These are phyloP conservation scores for Annulohypoxylon moriforme DNA, from an alignment of 495 filamentous ascomycete genomes.

Conservation along the genomic window DNA sequence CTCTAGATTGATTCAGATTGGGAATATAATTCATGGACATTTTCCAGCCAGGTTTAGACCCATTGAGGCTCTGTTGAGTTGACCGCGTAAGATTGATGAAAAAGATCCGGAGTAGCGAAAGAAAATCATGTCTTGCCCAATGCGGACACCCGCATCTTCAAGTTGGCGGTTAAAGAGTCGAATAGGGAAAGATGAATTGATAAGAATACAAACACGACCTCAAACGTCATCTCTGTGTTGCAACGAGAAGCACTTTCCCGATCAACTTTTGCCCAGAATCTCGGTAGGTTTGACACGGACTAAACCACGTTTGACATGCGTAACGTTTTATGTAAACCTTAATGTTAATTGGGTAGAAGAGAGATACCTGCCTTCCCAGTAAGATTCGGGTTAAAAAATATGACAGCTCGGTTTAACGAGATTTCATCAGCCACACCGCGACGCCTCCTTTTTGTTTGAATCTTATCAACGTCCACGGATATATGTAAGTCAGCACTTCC, in stretches of 20 bases:
- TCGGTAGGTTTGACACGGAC: conserved; percentile 4
- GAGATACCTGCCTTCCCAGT: background rate
- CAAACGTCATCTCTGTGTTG: background rate
- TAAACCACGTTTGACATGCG: conserved; percentile 2
- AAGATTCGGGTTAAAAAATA: background rate
- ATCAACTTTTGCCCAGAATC: background rate
- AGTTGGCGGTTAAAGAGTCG: background rate
- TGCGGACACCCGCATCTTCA: conserved; percentile 3
- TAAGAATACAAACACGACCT: conserved; percentile 1
- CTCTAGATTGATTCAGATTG: conserved; percentile 4
- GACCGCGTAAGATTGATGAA: conserved; percentile 9
- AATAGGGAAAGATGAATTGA: background rate
- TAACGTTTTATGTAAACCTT: conserved; percentile 1
- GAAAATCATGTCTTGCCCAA: conserved; percentile 3
- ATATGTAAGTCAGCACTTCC: background rate
- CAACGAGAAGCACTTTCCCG: background rate
- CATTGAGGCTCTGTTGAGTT: conserved; percentile 20
- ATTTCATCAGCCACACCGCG: background rate
- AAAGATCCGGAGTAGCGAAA: background rate
- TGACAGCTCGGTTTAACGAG: background rate
- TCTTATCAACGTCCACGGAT: background rate
- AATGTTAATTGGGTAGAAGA: background rate
- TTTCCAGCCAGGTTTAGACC: background rate
- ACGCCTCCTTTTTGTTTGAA: background rate
- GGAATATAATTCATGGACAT: background rate